Evolutionary conservation across 768 basidiomycete genomes (phyloP).

Genomic region (Amanita fuliginea): DNA sequence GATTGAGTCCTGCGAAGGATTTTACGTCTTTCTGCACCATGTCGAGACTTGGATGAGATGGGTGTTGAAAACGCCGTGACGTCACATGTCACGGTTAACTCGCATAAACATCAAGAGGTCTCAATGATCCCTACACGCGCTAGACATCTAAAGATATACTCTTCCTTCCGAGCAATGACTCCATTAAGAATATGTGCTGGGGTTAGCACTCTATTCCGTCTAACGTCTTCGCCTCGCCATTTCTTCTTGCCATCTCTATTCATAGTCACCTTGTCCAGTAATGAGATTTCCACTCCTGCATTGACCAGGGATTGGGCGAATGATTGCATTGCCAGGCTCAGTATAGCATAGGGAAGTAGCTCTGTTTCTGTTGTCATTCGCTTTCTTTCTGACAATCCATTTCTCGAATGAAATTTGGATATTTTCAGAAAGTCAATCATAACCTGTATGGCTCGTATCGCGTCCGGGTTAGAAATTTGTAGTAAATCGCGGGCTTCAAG

Average conservation of each 20-base stretch:
- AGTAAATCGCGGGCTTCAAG: not conserved
- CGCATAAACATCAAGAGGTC: no score
- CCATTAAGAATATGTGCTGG: slow-evolving; percentile 34
- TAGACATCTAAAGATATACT: not conserved
- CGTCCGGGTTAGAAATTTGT: not conserved
- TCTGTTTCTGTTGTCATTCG: slow-evolving; percentile 18
- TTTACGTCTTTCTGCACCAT: slow-evolving; percentile 15
- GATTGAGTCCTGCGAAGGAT: slow-evolving; percentile 34
- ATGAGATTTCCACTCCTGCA: slow-evolving; percentile 20
- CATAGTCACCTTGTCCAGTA: slow-evolving; percentile 6
- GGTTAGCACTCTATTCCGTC: slow-evolving; percentile 20
- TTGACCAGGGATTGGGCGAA: slow-evolving; percentile 26
- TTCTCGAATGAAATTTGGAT: slow-evolving; percentile 14
- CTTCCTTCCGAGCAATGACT: slow-evolving; percentile 14
- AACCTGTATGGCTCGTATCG: not conserved
- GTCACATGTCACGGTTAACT: no score
- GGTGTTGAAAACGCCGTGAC: no score
- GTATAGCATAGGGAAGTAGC: slow-evolving; percentile 29
- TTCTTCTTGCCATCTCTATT: slow-evolving; percentile 11
- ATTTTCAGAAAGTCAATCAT: not conserved
- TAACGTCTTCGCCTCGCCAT: slow-evolving; percentile 9
- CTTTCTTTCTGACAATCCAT: slow-evolving; percentile 17
- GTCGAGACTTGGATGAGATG: not conserved
- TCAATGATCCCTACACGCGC: not conserved
- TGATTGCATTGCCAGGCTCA: slow-evolving; percentile 22